phyloP scores from a whole-genome alignment of 768 basidiomycete species.

The Pleurotus ostreatus region DNA sequence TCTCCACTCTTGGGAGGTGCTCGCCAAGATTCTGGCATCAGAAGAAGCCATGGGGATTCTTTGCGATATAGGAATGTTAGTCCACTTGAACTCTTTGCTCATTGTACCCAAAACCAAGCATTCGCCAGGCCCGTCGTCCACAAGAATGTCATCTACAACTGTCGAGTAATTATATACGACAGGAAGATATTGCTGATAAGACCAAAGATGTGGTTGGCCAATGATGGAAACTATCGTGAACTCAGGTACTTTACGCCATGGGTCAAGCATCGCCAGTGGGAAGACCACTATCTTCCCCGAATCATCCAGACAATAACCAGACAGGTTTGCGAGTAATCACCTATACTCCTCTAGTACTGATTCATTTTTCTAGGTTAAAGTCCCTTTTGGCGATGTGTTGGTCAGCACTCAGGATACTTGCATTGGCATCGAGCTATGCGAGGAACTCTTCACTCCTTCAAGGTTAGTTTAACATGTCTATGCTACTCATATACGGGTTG shows the following conservation, averaged over 20 bases:
- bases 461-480: constrained; percentile 59
- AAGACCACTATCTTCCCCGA: constrained; percentile 88
- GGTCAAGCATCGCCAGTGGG: constrained; percentile 83
- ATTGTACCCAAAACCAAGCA: not conserved
- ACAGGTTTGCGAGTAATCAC: constrained; percentile 49
- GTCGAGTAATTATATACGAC: constrained; percentile 85
- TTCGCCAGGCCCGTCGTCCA: constrained; percentile 87
- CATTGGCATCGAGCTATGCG: constrained; percentile 95
- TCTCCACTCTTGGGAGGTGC: constrained; percentile 96
- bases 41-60: constrained; percentile 82
- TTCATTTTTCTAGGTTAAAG: constrained; percentile 55
- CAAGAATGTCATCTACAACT: constrained; percentile 98
- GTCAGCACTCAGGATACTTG: constrained; percentile 93
- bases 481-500: not conserved
- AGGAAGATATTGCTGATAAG: constrained; percentile 89
- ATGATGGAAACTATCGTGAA: constrained; percentile 95
- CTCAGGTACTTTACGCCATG: constrained; percentile 92
- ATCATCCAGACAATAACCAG: constrained; percentile 86
- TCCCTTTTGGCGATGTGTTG: constrained; percentile 95
- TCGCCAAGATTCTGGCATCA: constrained; percentile 83
- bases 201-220: constrained; percentile 99
- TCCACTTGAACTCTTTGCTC: not conserved
- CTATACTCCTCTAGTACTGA: not conserved
- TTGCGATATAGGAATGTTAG: constrained; percentile 96
- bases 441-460: constrained; percentile 94